phyloP scores from a whole-genome alignment of 2,329 filamentous ascomycete species.

The Beauveria varroae region DNA sequence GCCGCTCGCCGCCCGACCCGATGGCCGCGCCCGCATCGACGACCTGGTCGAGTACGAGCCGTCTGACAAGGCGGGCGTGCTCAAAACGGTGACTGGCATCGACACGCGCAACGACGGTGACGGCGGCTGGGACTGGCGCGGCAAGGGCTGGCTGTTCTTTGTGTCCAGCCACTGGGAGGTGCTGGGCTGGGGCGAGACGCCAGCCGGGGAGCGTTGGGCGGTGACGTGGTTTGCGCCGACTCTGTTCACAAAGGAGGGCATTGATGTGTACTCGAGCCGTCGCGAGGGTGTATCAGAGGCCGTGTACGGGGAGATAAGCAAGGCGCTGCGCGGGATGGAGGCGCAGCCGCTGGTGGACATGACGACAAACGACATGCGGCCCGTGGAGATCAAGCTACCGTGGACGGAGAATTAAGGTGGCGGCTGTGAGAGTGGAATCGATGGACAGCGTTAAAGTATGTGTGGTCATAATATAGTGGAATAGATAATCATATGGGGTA shows the following conservation, averaged over 20 bases:
- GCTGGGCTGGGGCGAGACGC: constrained; percentile 60
- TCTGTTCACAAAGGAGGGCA: constrained; percentile 71
- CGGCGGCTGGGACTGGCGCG: constrained; percentile 65
- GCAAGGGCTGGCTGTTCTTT: constrained; percentile 66
- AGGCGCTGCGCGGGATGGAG: constrained; percentile 37
- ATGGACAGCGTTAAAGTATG: not conserved
- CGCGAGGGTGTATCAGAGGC: constrained; percentile 51
- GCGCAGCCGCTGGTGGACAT: constrained; percentile 48
- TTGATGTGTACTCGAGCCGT: constrained; percentile 68
- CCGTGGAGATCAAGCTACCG: constrained; percentile 44
- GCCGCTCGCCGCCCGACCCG: constrained; percentile 34
- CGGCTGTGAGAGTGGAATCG: not conserved
- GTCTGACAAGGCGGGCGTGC: constrained; percentile 35
- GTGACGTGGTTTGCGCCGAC: constrained; percentile 83
- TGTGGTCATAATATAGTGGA: not conserved
- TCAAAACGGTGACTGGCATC: constrained; percentile 57
- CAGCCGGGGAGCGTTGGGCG: constrained; percentile 54
- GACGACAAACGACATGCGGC: constrained; percentile 40
- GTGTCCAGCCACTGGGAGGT: constrained; percentile 75
- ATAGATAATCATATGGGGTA: constrained; percentile 4
- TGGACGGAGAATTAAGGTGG: constrained; percentile 27
- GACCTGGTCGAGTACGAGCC: constrained; percentile 67
- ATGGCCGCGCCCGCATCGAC: constrained; percentile 47
- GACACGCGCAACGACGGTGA: constrained; percentile 40
- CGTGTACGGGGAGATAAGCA: constrained; percentile 49